These are phyloP conservation scores for Calonectria pauciramosa DNA, from an alignment of 2,329 filamentous ascomycete genomes.

Conservation along the genomic window DNA sequence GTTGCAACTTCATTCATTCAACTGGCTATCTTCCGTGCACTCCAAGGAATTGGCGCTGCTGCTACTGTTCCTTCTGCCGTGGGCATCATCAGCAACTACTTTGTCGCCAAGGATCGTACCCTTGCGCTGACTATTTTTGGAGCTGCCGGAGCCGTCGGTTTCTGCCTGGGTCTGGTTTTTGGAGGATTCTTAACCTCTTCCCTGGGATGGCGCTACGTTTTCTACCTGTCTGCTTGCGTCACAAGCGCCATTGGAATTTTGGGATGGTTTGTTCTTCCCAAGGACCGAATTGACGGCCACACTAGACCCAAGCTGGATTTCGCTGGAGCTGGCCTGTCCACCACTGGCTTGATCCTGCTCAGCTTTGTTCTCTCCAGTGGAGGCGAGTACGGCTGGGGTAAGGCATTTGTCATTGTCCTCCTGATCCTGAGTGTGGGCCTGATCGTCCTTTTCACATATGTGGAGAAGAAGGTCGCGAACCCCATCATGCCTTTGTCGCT, in stretches of 20 bases:
- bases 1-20: constrained; percentile 19
- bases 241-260: constrained; percentile 32
- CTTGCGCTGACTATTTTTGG: constrained; percentile 21
- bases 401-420: constrained; percentile 59
- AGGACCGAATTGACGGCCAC: constrained; percentile 50
- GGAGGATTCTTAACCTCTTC: constrained; percentile 25
- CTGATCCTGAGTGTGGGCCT: constrained; percentile 54
- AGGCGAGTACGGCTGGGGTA: constrained; percentile 60
- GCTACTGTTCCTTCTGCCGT: constrained; percentile 22
- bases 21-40: constrained; percentile 23
- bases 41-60: constrained; percentile 18
- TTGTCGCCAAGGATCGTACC: constrained; percentile 21
- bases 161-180: constrained; percentile 23
- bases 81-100: constrained; percentile 25
- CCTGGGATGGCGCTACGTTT: constrained; percentile 27
- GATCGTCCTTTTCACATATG: constrained; percentile 53
- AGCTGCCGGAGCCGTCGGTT: constrained; percentile 20
- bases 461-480: constrained; percentile 59
- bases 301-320: constrained; percentile 55
- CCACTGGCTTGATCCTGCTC: constrained; percentile 57
- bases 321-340: constrained; percentile 56
- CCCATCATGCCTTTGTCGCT: constrained; percentile 61
- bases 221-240: constrained; percentile 22
- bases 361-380: constrained; percentile 60
- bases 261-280: constrained; percentile 53